Evolutionary conservation across 2,329 filamentous ascomycete species (phyloP).

Genomic region (Aureobasidium melanogenum): DNA sequence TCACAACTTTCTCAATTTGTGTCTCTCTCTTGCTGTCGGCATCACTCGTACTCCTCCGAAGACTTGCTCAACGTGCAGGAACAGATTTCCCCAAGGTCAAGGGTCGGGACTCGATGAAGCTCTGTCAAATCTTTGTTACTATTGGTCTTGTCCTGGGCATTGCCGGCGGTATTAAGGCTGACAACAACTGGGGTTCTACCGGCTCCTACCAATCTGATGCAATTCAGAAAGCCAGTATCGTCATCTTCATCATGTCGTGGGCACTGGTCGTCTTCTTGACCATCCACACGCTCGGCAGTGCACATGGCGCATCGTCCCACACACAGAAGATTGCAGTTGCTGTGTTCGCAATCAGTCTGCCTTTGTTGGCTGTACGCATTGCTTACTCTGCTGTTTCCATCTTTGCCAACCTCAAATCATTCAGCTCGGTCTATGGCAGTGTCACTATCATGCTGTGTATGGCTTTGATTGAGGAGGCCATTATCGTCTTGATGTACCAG

Average conservation of each 20-base stretch:
- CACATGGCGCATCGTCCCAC: conserved; percentile 6
- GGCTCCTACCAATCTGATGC: conserved; percentile 16
- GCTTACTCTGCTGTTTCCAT: conserved; percentile 22
- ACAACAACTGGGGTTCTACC: conserved; percentile 2
- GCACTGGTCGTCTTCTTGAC: conserved; percentile 16
- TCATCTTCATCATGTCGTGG: conserved; percentile 13
- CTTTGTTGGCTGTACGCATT: conserved; percentile 27
- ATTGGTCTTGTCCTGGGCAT: conserved; percentile 21
- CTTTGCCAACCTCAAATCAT: conserved; percentile 15
- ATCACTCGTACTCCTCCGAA: conserved; percentile 19
- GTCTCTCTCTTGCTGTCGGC: conserved; percentile 21
- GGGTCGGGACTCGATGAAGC: conserved; percentile 13
- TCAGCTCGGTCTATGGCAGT: conserved; percentile 7
- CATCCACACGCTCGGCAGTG: conserved; percentile 7
- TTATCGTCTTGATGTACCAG: conserved; percentile 1
- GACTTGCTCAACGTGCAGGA: conserved; percentile 16
- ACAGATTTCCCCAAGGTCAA: conserved; percentile 6
- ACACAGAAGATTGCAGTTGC: conserved; percentile 15
- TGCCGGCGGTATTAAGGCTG: conserved; percentile 18
- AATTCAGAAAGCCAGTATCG: conserved; percentile 16
- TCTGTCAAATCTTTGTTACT: conserved; percentile 18
- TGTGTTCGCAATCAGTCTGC: conserved; percentile 20
- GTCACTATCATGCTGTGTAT: conserved; percentile 8
- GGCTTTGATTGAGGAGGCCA: conserved; percentile 3
- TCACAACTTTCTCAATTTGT: conserved; percentile 21